Evolutionary conservation across 2,329 filamentous ascomycete species (phyloP).

Genomic region (Daldinia eschscholtzii): DNA sequence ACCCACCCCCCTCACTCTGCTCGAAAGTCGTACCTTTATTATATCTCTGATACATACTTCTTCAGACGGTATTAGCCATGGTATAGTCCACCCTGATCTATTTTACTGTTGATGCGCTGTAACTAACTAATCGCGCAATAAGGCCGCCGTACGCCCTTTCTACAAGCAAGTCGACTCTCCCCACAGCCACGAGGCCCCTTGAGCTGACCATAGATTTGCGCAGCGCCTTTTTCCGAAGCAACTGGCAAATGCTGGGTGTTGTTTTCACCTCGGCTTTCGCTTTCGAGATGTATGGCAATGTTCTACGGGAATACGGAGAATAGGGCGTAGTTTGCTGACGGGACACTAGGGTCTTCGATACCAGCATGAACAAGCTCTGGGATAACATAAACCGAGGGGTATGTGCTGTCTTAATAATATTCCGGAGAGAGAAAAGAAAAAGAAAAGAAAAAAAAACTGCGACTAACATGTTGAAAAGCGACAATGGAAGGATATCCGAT

Average conservation of each 20-base stretch:
- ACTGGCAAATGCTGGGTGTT: conserved; percentile 86
- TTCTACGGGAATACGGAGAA: conserved; percentile 7
- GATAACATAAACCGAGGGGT: conserved; percentile 92
- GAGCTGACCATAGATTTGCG: conserved; percentile 46
- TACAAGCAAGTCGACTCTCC: conserved; percentile 67
- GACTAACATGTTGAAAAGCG: conserved; percentile 70
- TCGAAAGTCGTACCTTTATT: background rate
- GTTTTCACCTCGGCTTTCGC: conserved; percentile 91
- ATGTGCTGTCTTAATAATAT: conserved; percentile 60
- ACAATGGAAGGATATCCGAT: conserved; percentile 99
- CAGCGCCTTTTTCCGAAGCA: conserved; percentile 87
- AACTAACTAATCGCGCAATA: conserved; percentile 54
- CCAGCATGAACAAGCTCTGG: conserved; percentile 86
- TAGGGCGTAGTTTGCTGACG: conserved; percentile 50
- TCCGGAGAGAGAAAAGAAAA: background rate
- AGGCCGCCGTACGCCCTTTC: conserved; percentile 62
- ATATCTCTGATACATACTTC: conserved; percentile 7
- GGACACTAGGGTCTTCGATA: conserved; percentile 80
- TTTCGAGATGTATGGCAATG: conserved; percentile 87
- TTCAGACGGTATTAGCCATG: conserved; percentile 58
- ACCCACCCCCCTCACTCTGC: conserved; percentile 13
- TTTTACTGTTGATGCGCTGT: conserved; percentile 12
- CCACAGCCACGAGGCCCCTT: conserved; percentile 13
- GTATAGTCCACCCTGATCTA: conserved; percentile 58
- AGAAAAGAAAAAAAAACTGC: background rate